These are phyloP conservation scores for Postia placenta DNA, from an alignment of 768 basidiomycete species.

Conservation along the genomic window DNA sequence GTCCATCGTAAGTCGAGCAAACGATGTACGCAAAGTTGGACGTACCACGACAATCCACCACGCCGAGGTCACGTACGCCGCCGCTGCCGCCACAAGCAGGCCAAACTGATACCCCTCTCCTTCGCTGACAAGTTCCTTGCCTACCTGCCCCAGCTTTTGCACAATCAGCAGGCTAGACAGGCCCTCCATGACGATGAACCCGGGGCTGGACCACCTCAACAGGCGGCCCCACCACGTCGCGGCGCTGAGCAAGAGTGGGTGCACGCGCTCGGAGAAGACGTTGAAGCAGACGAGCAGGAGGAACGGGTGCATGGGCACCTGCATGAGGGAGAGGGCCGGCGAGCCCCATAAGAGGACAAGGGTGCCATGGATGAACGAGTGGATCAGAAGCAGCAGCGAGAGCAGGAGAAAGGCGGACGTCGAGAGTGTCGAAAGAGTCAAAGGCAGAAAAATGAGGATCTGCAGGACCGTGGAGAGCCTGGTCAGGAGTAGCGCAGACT, in stretches of 20 bases:
- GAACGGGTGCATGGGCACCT: conserved; percentile 84
- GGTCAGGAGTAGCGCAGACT: conserved; percentile 11
- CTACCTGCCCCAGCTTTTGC: conserved; percentile 75
- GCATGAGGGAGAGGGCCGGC: conserved; percentile 64
- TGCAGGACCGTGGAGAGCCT: conserved; percentile 75
- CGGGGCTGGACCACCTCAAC: conserved; percentile 64
- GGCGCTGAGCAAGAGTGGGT: conserved; percentile 50
- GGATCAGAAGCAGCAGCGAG: conserved; percentile 68
- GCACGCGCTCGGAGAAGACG: conserved; percentile 61
- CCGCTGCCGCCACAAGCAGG: conserved; percentile 69
- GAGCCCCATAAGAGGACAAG: conserved; percentile 69
- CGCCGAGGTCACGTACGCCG: conserved; percentile 73
- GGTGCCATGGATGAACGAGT: conserved; percentile 80
- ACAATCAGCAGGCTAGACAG: conserved; percentile 78
- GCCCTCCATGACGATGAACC: conserved; percentile 80
- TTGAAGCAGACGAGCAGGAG: conserved; percentile 85
- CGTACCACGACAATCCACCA: conserved; percentile 83
- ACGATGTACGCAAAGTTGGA: conserved; percentile 14
- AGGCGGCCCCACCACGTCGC: conserved; percentile 69
- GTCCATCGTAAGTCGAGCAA: conserved; percentile 6
- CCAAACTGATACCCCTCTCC: conserved; percentile 75
- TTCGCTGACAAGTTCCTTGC: conserved; percentile 63
- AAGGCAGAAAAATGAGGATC: conserved; percentile 77
- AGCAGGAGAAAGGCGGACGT: conserved; percentile 74
- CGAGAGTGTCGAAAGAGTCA: conserved; percentile 80